Base-by-base conservation (phyloP, 164 flowering plant genomes). In the Magnolia sinica region DNA sequence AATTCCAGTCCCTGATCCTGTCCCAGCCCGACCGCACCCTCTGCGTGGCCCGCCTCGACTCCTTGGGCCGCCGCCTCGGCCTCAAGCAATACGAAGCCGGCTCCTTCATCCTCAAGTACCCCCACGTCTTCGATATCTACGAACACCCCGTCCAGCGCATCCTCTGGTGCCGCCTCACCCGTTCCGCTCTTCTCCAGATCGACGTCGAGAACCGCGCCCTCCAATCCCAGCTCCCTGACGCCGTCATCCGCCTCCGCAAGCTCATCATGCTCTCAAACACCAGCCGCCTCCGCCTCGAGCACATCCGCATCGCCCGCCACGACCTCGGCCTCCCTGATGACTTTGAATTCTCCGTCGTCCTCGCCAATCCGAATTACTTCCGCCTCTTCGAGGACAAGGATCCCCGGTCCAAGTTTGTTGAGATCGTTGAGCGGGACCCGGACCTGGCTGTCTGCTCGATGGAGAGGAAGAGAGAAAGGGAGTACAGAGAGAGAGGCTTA, bases 281-380 rank as follows among this genome's bases (percentile, higher is more conserved):
- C 3, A 90, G 91, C 18, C 85, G 97, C 7, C 66, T 96, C 52
- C 79, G 92, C 45, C 85, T 96, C 16, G 98, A 93, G 71, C 97
- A 96, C 77, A 82, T 94, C 4, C 80, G 98, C 50, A 88, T 94
- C 71, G 96, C 98, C 0, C 75, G 98, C 18, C 76, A 64, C 8
- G 98, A 90, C 45, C 87, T 96, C 58, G 99, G 98, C 50, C 81
- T 94, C 23, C 99, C 98, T 0, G 99, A 94, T 19, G 99, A 96
- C 79, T 96, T 96, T 23, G 97, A 92, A 74, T 82, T 79, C 76
- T 91, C 97, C 51, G 88, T 94, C 55, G 71, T 96, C 72, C 85
- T 91, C 29, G 88, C 88, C 70, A 24, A 91, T 79, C 96, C 97
- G 0, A 81, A 88, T 9, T 88, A 61, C 80, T 96, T 94, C 82